Base-by-base conservation (phyloP, 192 early-diverging fungal species). In the Mortierella antarctica region DNA sequence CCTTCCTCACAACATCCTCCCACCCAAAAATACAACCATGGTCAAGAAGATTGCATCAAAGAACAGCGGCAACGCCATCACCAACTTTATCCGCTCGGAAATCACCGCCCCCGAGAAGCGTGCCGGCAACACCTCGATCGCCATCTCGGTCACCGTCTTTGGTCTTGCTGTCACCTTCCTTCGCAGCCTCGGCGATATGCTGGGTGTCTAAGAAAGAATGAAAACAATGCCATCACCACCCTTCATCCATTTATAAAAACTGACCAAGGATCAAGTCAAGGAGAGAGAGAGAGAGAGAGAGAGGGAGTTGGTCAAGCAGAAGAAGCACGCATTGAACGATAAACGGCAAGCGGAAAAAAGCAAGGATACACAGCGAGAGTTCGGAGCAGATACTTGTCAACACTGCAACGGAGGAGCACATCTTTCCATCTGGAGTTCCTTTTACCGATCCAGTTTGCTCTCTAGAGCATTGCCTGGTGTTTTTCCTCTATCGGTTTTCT, bases 101-200 rank as follows among this genome's bases (percentile, higher is more conserved):
- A 73, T 88, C 57, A 84, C 84, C 63, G 84, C 85, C n/a, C 83
- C 87, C 56, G 87, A 88, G 59, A 86, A 88, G 71, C 80, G 85
- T 23, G 73, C 73, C 40, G 87, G 85, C 49, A 88, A 86, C 67
- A 83, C 84, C 74, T 85, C 81, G 58, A 86, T 88, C 62, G 87
- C 87, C 39, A 72, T 88, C 69, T 88, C 87, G n/a, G 54, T 88
- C 48, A 84, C 85, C 56, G 87, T 88, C 49, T 88, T 88, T 65
- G 79, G 85, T 42, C 79, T 84, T 54, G 87, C 87, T 41, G 82
- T 88, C 54, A 86, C 86, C 57, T 88, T 88, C 79, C 79, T 88
- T 62, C 83, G 87, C 64, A 83, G 84, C 73, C 86, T 86, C 72
- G 87, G 87, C 54, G 84, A 88, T 64, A 80, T 86, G 64, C 68